These are phyloP conservation scores for Aurifilum marmelostoma DNA, from an alignment of 2,329 filamentous ascomycete genomes.

Conservation along the genomic window DNA sequence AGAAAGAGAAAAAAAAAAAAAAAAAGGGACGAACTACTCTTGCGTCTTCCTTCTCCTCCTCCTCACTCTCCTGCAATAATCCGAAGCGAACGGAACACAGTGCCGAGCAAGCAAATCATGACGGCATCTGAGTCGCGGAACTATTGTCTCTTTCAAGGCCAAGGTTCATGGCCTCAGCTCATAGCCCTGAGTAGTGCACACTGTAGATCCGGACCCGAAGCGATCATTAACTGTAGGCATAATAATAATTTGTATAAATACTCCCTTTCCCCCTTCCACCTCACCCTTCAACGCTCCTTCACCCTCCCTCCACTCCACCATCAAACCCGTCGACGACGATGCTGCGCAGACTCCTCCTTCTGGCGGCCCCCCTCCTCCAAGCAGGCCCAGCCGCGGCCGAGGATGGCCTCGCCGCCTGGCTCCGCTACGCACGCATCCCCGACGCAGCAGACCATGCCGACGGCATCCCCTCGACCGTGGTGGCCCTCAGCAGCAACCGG, in stretches of 20 bases:
- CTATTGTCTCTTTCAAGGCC: not conserved
- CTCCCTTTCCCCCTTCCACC: not conserved
- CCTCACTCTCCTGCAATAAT: not conserved
- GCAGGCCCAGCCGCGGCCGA: slow-evolving; percentile 53
- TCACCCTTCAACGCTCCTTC: not conserved
- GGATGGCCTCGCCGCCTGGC: slow-evolving; percentile 64
- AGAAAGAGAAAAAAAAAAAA: too few species aligned
- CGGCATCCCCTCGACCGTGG: slow-evolving; percentile 51
- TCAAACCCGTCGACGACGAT: slow-evolving; percentile 5
- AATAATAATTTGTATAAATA: slow-evolving; percentile 6
- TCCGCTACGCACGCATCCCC: slow-evolving; percentile 62
- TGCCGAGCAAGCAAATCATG: slow-evolving; percentile 2
- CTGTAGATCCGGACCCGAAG: too few species aligned
- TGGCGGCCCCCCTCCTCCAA: slow-evolving; percentile 35
- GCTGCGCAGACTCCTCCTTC: slow-evolving; percentile 37
- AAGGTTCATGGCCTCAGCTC: not conserved
- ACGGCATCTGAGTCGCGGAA: not conserved
- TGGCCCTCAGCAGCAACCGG: slow-evolving; percentile 57
- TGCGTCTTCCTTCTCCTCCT: not conserved
- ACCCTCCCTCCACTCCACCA: too few species aligned
- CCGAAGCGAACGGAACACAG: not conserved
- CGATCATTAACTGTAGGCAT: too few species aligned
- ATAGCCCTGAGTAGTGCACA: too few species aligned
- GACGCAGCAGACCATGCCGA: slow-evolving; percentile 38
- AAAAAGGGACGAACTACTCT: not conserved